Evolutionary conservation across 1,284 basidiomycete genomes (phyloP).

Genomic region (Chiua sp.): DNA sequence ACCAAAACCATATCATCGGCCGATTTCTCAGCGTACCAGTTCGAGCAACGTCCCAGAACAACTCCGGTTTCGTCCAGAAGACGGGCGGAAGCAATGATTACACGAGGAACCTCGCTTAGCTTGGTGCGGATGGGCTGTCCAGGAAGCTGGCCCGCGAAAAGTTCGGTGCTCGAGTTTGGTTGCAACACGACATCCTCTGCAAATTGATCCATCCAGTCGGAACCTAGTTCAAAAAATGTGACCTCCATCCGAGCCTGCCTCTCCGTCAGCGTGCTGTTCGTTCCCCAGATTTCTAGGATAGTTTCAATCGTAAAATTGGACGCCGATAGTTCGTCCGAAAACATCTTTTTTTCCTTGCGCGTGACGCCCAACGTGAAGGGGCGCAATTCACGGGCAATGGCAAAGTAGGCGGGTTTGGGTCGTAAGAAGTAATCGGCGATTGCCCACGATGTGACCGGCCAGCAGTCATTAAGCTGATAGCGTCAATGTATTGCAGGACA

Average conservation of each 20-base stretch:
- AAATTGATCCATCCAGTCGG: slow-evolving; percentile 62
- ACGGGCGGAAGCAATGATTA: slow-evolving; percentile 79
- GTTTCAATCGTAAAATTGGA: slow-evolving; percentile 72
- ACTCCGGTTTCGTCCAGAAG: slow-evolving; percentile 60
- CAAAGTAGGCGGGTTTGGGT: slow-evolving; percentile 77
- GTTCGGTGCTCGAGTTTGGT: slow-evolving; percentile 83
- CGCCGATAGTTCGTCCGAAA: slow-evolving; percentile 61
- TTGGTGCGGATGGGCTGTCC: slow-evolving; percentile 73
- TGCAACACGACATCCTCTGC: slow-evolving; percentile 58
- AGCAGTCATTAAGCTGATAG: slow-evolving; percentile 77
- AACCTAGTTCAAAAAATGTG: slow-evolving; percentile 69
- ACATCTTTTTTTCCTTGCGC: slow-evolving; percentile 71
- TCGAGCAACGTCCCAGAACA: slow-evolving; percentile 79
- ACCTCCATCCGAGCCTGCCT: slow-evolving; percentile 70
- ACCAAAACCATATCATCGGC: slow-evolving; percentile 8
- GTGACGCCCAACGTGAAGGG: slow-evolving; percentile 82
- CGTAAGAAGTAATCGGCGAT: slow-evolving; percentile 81
- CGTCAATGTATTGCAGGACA: slow-evolving; percentile 3
- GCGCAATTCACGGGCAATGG: slow-evolving; percentile 73
- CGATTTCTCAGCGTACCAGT: slow-evolving; percentile 60
- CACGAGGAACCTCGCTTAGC: slow-evolving; percentile 65
- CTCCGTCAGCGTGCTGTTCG: slow-evolving; percentile 71
- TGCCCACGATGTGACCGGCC: slow-evolving; percentile 83
- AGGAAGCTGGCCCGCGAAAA: slow-evolving; percentile 72
- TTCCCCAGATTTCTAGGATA: slow-evolving; percentile 81